Base-by-base conservation (phyloP, 805 yeast species). In the Yarrowia sp. region DNA sequence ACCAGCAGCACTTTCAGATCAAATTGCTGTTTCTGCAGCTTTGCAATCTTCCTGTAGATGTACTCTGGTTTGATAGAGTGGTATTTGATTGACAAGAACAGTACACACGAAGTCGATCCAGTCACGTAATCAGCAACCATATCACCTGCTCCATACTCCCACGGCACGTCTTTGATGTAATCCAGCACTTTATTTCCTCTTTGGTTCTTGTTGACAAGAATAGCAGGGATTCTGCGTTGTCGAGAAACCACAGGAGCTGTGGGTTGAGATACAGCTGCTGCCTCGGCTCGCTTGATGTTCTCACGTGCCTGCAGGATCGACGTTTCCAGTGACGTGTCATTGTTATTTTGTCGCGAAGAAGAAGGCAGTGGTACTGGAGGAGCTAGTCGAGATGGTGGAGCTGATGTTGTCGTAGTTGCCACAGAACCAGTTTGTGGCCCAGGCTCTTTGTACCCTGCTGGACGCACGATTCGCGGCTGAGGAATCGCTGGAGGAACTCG, bases 21-120 rank as follows among this genome's bases (percentile, higher is more conserved):
- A 63, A 63, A 63, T n/a, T 48, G 56, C 40, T 63, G 67, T 38
- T 70, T 70, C 16, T 79, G 79, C 22, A 79, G 71, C 55, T 72
- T 70, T 16, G 73, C 71, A n/a, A 79, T 75, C 26, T 82, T 74
- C 35, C 72, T 71, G 73, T 74, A 77, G n/a, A 79, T 77, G 69
- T 79, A 80, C 70, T 79, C 82, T 2, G 82, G 82, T 46, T 77
- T 78, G 32, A 79, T 72, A 10, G 76, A 70, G 70, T 76, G 76
- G 65, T 76, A 76, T 52, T 73, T 68, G 70, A 76, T 68, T 26
- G 75, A 76, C 67, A 79, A 71, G 52, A 76, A 79, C 26, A 79
- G 73, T 8, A 74, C 77, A 41, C 80, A 77, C 16, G 75, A 72
- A 4, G 71, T 69, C 8, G 71, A 72, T 9, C 77, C 77, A 8